Percentiles rank a stretch among this genome's conserved stretches.
These are phyloP conservation scores for Teunomyces gatunensis DNA, from an alignment of 805 yeast genomes.

Conservation along the genomic window DNA sequence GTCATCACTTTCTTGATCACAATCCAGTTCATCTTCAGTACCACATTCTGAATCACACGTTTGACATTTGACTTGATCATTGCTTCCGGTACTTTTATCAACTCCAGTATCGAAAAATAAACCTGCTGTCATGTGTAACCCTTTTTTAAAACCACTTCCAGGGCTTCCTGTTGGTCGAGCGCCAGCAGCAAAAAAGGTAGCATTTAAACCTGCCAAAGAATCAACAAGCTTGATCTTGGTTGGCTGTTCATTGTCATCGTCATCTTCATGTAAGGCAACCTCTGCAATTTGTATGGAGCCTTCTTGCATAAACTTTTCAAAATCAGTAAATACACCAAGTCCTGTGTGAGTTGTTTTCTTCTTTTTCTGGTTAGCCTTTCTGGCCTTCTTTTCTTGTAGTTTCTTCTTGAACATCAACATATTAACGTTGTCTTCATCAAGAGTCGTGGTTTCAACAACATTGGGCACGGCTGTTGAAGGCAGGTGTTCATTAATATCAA, in stretches of 20 bases:
- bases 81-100: not conserved
- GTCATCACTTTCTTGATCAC: not conserved
- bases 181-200: not conserved
- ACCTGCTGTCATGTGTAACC: slow-evolving; percentile 8
- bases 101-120: slow-evolving; percentile 8
- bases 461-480: not conserved
- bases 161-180: not conserved
- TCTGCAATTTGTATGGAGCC: no score
- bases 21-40: not conserved
- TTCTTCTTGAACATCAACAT: not conserved
- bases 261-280: no score
- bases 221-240: not conserved
- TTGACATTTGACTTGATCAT: not conserved
- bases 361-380: not conserved
- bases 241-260: not conserved
- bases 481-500: not conserved
- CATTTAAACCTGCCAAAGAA: not conserved
- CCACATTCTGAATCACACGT: not conserved
- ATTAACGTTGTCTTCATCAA: not conserved
- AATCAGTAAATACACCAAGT: not conserved
- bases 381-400: not conserved
- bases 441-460: not conserved
- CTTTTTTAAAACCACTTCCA: slow-evolving; percentile 1
- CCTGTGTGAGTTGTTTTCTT: not conserved
- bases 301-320: not conserved